Conservation (phyloP, 1,284 basidiomycete species). For the Papiliotrema terrestris region DNA sequence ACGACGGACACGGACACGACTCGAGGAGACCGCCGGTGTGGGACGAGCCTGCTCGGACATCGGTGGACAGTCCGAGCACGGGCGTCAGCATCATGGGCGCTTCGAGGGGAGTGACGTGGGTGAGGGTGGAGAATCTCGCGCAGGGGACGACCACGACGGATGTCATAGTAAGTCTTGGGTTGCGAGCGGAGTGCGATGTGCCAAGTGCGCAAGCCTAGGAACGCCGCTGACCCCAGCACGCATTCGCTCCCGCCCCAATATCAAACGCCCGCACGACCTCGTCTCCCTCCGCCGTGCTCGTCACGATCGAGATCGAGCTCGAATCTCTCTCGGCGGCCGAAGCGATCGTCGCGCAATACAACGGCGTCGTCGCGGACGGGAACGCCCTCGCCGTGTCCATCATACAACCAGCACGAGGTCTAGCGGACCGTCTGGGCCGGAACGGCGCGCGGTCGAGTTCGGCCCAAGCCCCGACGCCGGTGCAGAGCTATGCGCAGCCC, state of each 20-base stretch:
- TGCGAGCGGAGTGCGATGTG: too few species aligned
- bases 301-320: constrained; percentile 69
- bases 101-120: constrained; percentile 59
- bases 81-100: constrained; percentile 71
- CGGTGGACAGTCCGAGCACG: background rate
- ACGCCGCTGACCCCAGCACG: constrained; percentile 54
- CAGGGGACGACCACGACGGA: constrained; percentile 76
- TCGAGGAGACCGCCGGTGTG: background rate
- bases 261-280: constrained; percentile 54
- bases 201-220: too few species aligned
- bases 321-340: constrained; percentile 62
- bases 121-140: constrained; percentile 71
- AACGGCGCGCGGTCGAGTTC: background rate
- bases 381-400: constrained; percentile 64
- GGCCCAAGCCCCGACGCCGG: background rate
- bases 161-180: constrained; percentile 57
- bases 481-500: background rate
- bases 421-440: constrained; percentile 46
- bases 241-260: constrained; percentile 75
- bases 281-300: constrained; percentile 38
- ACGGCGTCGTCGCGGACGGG: constrained; percentile 77
- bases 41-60: background rate
- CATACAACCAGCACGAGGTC: constrained; percentile 50
- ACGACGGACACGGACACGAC: background rate
- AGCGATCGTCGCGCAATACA: constrained; percentile 66